A percentile compares a stretch with the other conserved stretches of the same genome.
Evolutionary conservation across 768 basidiomycete genomes (phyloP).

Genomic region (Omphalotus guepiniiformis): DNA sequence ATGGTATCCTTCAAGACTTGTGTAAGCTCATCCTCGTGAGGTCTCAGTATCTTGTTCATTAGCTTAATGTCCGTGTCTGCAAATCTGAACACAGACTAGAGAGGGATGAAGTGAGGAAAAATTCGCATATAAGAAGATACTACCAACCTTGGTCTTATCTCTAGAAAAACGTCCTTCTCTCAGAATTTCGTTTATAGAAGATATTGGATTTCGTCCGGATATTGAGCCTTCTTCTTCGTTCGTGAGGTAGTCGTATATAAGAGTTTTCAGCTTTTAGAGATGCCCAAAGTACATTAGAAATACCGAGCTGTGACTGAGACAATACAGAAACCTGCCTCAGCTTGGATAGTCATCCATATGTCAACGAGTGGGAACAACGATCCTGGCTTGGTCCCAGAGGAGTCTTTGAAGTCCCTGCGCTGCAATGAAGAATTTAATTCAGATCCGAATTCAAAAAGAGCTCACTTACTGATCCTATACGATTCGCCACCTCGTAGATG

Average conservation of each 20-base stretch:
- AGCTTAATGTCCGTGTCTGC: conserved; percentile 81
- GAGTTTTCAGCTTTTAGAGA: conserved; percentile 78
- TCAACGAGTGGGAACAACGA: conserved; percentile 80
- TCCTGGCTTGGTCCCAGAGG: conserved; percentile 71
- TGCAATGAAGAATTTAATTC: conserved; percentile 24
- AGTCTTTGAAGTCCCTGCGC: conserved; percentile 91
- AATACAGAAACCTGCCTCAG: conserved; percentile 54
- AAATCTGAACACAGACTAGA: conserved; percentile 85
- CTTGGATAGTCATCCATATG: conserved; percentile 83
- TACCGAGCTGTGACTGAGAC: neutral
- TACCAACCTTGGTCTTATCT: conserved; percentile 71
- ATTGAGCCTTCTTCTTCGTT: conserved; percentile 82
- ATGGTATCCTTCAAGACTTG: conserved; percentile 84
- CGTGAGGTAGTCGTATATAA: conserved; percentile 88
- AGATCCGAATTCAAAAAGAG: neutral
- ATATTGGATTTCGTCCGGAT: conserved; percentile 81
- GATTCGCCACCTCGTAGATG: conserved; percentile 83
- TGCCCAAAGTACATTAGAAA: conserved; percentile 33
- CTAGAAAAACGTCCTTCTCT: conserved; percentile 76
- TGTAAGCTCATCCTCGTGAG: conserved; percentile 82
- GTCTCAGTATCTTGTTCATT: conserved; percentile 60
- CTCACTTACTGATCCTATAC: conserved; percentile 81
- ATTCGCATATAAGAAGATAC: neutral
- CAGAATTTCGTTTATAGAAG: conserved; percentile 91
- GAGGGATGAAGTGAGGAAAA: neutral